These are phyloP conservation scores for Piper betle DNA, from an alignment of 164 flowering plant genomes.

Conservation along the genomic window DNA sequence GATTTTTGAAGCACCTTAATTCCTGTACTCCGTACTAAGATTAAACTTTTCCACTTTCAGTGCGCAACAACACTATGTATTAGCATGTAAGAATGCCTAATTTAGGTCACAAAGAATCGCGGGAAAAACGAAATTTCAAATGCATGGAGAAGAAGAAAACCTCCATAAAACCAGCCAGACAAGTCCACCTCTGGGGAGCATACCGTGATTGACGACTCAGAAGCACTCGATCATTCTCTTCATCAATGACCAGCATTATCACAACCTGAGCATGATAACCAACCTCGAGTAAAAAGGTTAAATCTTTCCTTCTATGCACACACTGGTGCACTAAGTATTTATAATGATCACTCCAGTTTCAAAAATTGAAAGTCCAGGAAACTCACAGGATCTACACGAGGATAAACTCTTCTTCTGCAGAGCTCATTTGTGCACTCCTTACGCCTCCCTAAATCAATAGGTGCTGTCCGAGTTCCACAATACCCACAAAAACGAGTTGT, in stretches of 20 bases:
- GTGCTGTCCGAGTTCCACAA: conserved; percentile 59
- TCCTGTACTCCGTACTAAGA: too few relatives aligned
- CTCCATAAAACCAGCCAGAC: conserved; percentile 96
- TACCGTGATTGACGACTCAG: conserved; percentile 68
- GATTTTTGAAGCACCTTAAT: too few relatives aligned
- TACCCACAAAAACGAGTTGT: conserved; percentile 68
- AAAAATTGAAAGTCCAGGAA: neutral
- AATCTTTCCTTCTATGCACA: neutral
- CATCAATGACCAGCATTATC: conserved; percentile 91
- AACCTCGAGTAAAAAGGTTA: neutral
- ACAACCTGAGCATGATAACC: conserved; percentile 51
- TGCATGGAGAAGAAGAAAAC: conserved; percentile 15
- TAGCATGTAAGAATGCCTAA: too few relatives aligned
- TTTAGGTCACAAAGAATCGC: too few relatives aligned
- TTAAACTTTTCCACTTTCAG: too few relatives aligned
- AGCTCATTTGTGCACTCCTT: conserved; percentile 60
- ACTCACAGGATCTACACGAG: conserved; percentile 90
- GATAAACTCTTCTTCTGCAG: conserved; percentile 76
- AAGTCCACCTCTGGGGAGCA: conserved; percentile 97
- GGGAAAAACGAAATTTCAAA: too few relatives aligned
- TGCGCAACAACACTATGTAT: too few relatives aligned
- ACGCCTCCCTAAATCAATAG: conserved; percentile 78
- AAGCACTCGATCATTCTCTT: conserved; percentile 77
- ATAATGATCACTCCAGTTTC: neutral
- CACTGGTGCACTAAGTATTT: neutral